Evolutionary conservation across 2,329 filamentous ascomycete species (phyloP), one percentile per base, ranked within the genome.

Genomic region (Colletotrichum orchidophilum): DNA sequence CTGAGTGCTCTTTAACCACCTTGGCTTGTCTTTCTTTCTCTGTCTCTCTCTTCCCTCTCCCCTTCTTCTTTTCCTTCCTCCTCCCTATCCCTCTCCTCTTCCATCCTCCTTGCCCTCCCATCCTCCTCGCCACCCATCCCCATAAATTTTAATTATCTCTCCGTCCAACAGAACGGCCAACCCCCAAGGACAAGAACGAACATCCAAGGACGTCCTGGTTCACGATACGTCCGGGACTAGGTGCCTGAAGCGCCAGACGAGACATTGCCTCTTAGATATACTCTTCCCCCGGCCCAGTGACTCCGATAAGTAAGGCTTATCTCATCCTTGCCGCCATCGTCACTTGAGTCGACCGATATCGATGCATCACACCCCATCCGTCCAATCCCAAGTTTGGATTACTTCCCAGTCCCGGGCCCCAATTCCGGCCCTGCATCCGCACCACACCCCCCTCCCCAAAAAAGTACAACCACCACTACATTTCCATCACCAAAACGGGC

Each of bases 301-400:
- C 86, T 83, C 83, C 82, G 83, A 87, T 87, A 87, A 87, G 83
- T 81, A 82, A 83, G 80, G 83, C 86, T 87, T 87, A 88, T 88
- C 86, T 89, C 77, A 83, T 87, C 79, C 82, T 87, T 75, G 82
- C 81, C 79, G 85, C 86, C 73, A 83, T 88, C 79, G 81, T 87
- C 80, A 87, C 86, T 79, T 87, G 76, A 87, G 78, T 42, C 60
- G 65, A 60, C 70, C 66, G 66, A 66, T 61, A 61, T 29, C 66
- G 73, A 74, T 66, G 69, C 63, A 70, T 69, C 73, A 69, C 39
- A 61, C 53, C 59, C 69, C 58, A 60, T n/a, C 53, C 62, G 27
- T 71, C 66, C 63, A 71, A 71, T 71, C 68, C 68, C 64, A 61
- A 59, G 50, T 58, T 66, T 53, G 26, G 49, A 73, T 55, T 63